Evolutionary conservation across 495 filamentous ascomycete species (phyloP), one percentile per base, ranked within the genome.

Genomic region (Neurospora sp.): DNA sequence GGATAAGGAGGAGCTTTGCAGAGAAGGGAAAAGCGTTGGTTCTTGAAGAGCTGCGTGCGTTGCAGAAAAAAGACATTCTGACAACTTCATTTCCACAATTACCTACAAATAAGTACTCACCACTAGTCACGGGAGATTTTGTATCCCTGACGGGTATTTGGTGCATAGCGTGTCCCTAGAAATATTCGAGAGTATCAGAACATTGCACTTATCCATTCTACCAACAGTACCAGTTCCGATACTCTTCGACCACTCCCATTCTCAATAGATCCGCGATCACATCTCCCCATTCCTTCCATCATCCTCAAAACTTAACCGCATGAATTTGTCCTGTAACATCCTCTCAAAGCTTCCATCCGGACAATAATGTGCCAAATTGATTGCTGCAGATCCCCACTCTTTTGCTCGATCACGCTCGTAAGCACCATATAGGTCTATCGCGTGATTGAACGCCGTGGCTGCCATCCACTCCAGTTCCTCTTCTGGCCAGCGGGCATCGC

Each of bases 381-480:
- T 83, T 0, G 92, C 90, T 78, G 90, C 89, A 42, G 82, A 81
- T 7, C 87, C 90, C 92, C 92, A 94, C 31, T 82, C 79, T 74
- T 84, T 85, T 70, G 88, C 91, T 5, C 83, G 82, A 38, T 83
- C 85, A 70, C 89, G 87, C 69, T 90, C 84, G 0, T 82, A 82
- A 4, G 75, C 77, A 16, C 88, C 82, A 73, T 92, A 94, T 59
- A 90, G 88, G 73, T 96, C 93, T 27, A 94, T 86, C 0, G 90
- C 90, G 53, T 86, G 88, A 74, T 96, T 96, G 83, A 96, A 97
- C 0, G 90, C 81, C 3, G 86, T 88, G 0, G 88, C 88, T 1
- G 90, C 89, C 39, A 98, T 87, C 91, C 92, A 94, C 75, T 92
- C 89, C 3, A 97, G 81, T 74, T 97, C 94, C 8, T 88, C 86